Base-by-base conservation (phyloP, 805 yeast species). In the Blastobotrys robertii region DNA sequence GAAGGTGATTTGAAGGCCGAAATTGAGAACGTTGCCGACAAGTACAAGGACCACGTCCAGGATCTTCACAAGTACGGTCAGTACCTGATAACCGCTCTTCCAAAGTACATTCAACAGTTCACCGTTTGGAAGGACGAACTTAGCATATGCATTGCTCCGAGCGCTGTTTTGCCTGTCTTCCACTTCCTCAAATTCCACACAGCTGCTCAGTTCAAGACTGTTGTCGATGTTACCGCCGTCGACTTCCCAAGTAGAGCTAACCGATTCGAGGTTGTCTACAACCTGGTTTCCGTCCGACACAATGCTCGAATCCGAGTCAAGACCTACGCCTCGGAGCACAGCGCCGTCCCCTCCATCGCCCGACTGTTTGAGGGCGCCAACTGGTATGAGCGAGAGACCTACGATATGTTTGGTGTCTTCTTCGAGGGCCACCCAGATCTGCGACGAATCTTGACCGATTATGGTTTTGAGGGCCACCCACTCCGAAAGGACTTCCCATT, bases 381-480 rank as follows among this genome's bases (percentile, higher is more conserved):
- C 67, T 85, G 95, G 95, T 81, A 75, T 61, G 95, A 85, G 67
- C 75, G 95, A 61, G 95, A 85, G 63, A 78, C 92, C 10, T 85
- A 82, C 62, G 95, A 85, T 62, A 69, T 85, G 75, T 85, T 75
- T 60, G 95, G 95, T 35, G 76, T 85, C 46, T 84, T 84, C 65
- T 85, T 85, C 58, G 90, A 82, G 64, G 84, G 81, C 47, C 95
- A 85, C 64, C 94, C 94, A 4, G 95, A 84, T 64, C 70, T 84
- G 59, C 78, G 95, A 67, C 74, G 95, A 67, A 84, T 84, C 63
- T 74, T 84, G 78, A 84, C 95, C 44, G 95, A 84, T 65, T 84
- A 84, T 63, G 95, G 95, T 15, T 84, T 85, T 55, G 94, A 84
- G 65, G 95, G 95, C 42, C 92, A 84, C 60, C 95, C 95, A 10